Evolutionary conservation across 306 rosid species (phyloP).

Genomic region (Myrica gale): DNA sequence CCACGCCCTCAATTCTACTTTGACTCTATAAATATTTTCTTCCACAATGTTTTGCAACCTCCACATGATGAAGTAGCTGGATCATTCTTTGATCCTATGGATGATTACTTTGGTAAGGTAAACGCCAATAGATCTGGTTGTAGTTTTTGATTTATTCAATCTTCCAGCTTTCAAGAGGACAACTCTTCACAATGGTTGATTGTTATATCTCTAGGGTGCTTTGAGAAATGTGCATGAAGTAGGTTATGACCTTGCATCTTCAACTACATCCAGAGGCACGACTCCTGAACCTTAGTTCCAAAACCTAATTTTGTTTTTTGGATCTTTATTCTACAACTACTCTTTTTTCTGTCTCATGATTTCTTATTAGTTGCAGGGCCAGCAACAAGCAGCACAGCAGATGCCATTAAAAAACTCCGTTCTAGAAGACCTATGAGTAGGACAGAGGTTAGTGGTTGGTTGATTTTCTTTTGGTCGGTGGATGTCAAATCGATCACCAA

Average conservation of each 20-base stretch:
- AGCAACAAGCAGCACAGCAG: slow-evolving; percentile 57
- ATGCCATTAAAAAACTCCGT: slow-evolving; percentile 57
- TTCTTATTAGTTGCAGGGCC: slow-evolving; percentile 50
- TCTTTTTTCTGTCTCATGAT: slow-evolving; percentile 20
- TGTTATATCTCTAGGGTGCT: slow-evolving; percentile 45
- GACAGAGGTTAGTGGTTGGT: slow-evolving; percentile 62
- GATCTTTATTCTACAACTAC: slow-evolving; percentile 23
- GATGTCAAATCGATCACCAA: neutral
- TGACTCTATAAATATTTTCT: slow-evolving; percentile 85
- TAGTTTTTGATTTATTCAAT: slow-evolving; percentile 23
- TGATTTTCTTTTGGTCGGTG: slow-evolving; percentile 14
- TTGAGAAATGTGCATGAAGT: slow-evolving; percentile 65
- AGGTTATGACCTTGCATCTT: slow-evolving; percentile 36
- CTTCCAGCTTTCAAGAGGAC: slow-evolving; percentile 20
- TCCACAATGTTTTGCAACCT: slow-evolving; percentile 88
- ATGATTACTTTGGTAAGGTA: slow-evolving; percentile 79
- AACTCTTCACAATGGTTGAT: slow-evolving; percentile 17
- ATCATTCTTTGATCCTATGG: slow-evolving; percentile 57
- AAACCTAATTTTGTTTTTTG: slow-evolving; percentile 16
- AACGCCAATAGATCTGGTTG: slow-evolving; percentile 33
- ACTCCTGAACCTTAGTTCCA: neutral
- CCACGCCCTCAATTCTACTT: slow-evolving; percentile 92
- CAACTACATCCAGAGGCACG: slow-evolving; percentile 67
- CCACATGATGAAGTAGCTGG: slow-evolving; percentile 85
- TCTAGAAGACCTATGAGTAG: slow-evolving; percentile 77